Percentiles rank a stretch among this genome's conserved stretches.
These are phyloP conservation scores for Mytilinidion resinicola DNA, from an alignment of 495 filamentous ascomycete species.

Conservation along the genomic window DNA sequence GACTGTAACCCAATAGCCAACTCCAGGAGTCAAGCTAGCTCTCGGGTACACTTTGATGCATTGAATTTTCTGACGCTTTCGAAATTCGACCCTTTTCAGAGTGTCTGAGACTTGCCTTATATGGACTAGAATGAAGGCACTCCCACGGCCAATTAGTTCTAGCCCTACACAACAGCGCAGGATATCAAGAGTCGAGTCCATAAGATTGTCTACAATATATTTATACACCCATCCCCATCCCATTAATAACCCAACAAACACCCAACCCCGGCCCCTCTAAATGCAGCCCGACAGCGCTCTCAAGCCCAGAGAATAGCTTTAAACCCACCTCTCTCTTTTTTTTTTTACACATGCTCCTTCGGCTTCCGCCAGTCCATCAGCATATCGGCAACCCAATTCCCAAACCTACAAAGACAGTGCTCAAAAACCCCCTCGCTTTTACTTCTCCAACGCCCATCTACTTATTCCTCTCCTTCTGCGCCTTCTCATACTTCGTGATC, in stretches of 20 bases:
- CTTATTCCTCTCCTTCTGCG: slow-evolving; percentile 67
- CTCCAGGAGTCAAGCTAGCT: too few relatives aligned
- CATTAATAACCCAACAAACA: not conserved
- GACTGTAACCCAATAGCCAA: too few relatives aligned
- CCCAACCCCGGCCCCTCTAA: slow-evolving; percentile 2
- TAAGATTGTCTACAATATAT: slow-evolving; percentile 1
- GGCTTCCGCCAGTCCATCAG: not conserved
- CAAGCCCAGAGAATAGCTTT: not conserved
- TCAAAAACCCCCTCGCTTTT: too few relatives aligned
- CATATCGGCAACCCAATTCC: not conserved
- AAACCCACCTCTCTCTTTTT: too few relatives aligned
- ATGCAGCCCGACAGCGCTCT: slow-evolving; percentile 1
- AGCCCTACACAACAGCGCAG: not conserved
- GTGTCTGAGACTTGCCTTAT: not conserved
- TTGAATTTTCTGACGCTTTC: not conserved
- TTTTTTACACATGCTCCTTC: slow-evolving; percentile 2
- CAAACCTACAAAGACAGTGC: not conserved
- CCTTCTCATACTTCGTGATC: slow-evolving; percentile 80
- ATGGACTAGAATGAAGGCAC: not conserved
- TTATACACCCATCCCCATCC: slow-evolving; percentile 1
- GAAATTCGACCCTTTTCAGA: not conserved
- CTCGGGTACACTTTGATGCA: not conserved
- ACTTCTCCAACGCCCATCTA: slow-evolving; percentile 32
- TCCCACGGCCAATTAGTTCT: not conserved
- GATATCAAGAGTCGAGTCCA: not conserved